These are phyloP conservation scores for Mycena vulgaris DNA, from an alignment of 768 basidiomycete genomes.

Conservation along the genomic window DNA sequence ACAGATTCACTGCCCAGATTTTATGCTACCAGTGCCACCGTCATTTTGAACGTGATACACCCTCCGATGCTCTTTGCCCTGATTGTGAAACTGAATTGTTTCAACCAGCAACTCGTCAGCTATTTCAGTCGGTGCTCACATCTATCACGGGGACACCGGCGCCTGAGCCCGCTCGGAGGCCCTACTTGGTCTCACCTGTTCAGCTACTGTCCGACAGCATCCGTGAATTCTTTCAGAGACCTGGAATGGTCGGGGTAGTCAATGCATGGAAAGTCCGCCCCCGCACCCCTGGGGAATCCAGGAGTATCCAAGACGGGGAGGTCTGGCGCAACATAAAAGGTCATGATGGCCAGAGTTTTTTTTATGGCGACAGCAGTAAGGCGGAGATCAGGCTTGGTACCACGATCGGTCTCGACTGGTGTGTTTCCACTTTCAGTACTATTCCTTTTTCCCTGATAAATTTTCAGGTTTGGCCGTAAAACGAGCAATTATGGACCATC, in stretches of 20 bases:
- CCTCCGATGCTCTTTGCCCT: background rate
- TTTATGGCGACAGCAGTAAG: background rate
- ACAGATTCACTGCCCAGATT: background rate
- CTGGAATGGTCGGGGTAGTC: slow-evolving; percentile 7
- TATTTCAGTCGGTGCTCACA: background rate
- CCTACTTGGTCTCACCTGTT: background rate
- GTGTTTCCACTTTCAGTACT: background rate
- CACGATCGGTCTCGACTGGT: slow-evolving; percentile 38
- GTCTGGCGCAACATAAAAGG: slow-evolving; percentile 18
- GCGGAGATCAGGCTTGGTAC: slow-evolving; percentile 30
- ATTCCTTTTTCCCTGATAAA: background rate
- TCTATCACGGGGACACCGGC: background rate
- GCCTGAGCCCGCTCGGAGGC: background rate
- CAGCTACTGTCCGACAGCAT: background rate
- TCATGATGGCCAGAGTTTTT: slow-evolving; percentile 28
- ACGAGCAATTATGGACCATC: slow-evolving; percentile 38
- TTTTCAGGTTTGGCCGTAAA: slow-evolving; percentile 29
- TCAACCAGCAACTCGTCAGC: background rate
- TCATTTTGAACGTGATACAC: background rate
- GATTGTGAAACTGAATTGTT: background rate
- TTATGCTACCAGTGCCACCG: background rate
- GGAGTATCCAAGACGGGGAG: background rate
- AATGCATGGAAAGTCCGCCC: background rate
- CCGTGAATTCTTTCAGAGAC: background rate
- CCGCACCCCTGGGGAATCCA: background rate